A percentile compares a stretch with the other conserved stretches of the same genome.
Evolutionary conservation across 2,329 filamentous ascomycete species (phyloP).

Genomic region (Seiridium cupressi): DNA sequence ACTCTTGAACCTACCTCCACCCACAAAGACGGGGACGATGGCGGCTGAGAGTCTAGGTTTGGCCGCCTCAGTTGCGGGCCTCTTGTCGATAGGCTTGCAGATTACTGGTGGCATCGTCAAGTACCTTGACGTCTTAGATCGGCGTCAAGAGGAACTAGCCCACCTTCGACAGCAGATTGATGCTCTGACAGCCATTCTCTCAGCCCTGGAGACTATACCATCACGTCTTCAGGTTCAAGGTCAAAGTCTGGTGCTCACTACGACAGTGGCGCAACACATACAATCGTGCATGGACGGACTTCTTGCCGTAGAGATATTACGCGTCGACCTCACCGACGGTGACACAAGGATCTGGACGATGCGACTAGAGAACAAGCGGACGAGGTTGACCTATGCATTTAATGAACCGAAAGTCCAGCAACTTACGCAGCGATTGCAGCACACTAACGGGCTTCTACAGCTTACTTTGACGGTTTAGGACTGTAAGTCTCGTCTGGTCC

Average conservation of each 20-base stretch:
- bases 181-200: not conserved
- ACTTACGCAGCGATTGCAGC: conserved; percentile 1
- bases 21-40: not conserved
- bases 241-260: not conserved
- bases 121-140: conserved; percentile 5
- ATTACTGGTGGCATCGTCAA: not conserved
- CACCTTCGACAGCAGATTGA: conserved; percentile 4
- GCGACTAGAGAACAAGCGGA: conserved; percentile 1
- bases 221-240: not conserved
- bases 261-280: not conserved
- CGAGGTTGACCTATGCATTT: conserved; percentile 6
- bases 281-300: conserved; percentile 6
- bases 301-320: not conserved
- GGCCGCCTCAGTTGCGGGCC: conserved; percentile 8
- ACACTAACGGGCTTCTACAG: conserved; percentile 2
- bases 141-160: conserved; percentile 3
- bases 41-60: conserved; percentile 5
- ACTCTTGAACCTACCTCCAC: too few relatives aligned
- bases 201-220: not conserved
- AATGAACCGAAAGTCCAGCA: conserved; percentile 6
- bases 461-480: not conserved
- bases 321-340: conserved; percentile 1
- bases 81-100: conserved; percentile 7
- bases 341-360: conserved; percentile 2
- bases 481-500: not conserved